phyloP scores from a whole-genome alignment of 768 basidiomycete species.

The Porpolomopsis calyptriformis region DNA sequence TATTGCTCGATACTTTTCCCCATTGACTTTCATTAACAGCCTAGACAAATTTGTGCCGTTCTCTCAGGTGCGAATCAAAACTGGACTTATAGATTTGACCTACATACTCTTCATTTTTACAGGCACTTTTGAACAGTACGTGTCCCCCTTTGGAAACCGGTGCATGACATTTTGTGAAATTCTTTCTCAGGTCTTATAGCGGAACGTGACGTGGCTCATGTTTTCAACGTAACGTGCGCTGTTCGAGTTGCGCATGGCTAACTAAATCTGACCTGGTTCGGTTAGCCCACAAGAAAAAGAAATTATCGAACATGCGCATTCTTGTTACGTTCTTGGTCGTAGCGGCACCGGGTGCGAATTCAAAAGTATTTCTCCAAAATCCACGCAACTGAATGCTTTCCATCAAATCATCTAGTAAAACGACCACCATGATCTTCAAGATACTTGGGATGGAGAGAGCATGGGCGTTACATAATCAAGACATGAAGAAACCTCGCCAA shows the following conservation, averaged over 20 bases:
- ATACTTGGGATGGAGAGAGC: constrained; percentile 57
- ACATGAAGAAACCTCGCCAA: constrained; percentile 45
- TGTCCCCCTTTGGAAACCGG: no score
- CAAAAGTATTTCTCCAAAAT: background rate
- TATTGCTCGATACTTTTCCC: background rate
- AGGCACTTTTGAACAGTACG: constrained; percentile 28
- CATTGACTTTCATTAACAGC: constrained; percentile 10
- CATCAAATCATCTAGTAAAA: constrained; percentile 42
- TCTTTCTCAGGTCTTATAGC: no score
- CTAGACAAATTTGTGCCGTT: constrained; percentile 39
- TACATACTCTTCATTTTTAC: constrained; percentile 3
- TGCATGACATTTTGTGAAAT: no score
- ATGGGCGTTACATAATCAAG: constrained; percentile 27
- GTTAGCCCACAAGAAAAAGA: constrained; percentile 36
- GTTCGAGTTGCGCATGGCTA: no score
- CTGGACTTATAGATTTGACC: constrained; percentile 6
- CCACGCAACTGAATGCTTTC: no score
- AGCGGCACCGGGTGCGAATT: constrained; percentile 59
- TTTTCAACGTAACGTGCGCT: no score
- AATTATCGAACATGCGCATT: constrained; percentile 50
- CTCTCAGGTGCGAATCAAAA: constrained; percentile 24
- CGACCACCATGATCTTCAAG: constrained; percentile 67
- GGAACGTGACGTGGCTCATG: no score
- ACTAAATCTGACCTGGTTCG: background rate
- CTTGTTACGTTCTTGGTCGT: constrained; percentile 58